A percentile compares a stretch with the other conserved stretches of the same genome.
Conservation (phyloP, 2,329 filamentous ascomycete species). For the Fusarium citri region DNA sequence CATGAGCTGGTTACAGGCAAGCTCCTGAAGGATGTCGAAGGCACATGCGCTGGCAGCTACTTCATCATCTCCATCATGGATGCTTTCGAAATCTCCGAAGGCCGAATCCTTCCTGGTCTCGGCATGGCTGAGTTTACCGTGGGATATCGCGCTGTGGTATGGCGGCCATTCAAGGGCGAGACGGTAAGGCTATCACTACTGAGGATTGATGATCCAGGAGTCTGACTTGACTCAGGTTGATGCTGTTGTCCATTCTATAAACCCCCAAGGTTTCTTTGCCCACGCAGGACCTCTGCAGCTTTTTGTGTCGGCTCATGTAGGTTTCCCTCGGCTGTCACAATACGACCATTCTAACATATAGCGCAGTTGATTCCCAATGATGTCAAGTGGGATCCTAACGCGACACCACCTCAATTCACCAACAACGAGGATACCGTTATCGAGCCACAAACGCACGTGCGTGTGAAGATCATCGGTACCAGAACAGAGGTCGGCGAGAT, state of each 20-base stretch:
- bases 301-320: slow-evolving; percentile 85
- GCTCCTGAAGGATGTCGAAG: slow-evolving; percentile 92
- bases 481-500: slow-evolving; percentile 94
- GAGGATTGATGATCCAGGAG: slow-evolving; percentile 32
- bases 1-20: slow-evolving; percentile 90
- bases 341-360: slow-evolving; percentile 19
- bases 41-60: slow-evolving; percentile 93
- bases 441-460: slow-evolving; percentile 91
- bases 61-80: slow-evolving; percentile 99
- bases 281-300: slow-evolving; percentile 82
- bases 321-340: slow-evolving; percentile 47
- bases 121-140: slow-evolving; percentile 95
- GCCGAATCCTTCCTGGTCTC: slow-evolving; percentile 89
- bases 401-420: slow-evolving; percentile 95
- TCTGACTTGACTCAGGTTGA: slow-evolving; percentile 76
- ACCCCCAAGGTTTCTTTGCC: slow-evolving; percentile 91
- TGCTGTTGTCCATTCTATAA: slow-evolving; percentile 91
- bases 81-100: slow-evolving; percentile 93
- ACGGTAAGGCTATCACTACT: slow-evolving; percentile 72
- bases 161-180: slow-evolving; percentile 97
- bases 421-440: slow-evolving; percentile 95
- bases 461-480: slow-evolving; percentile 93
- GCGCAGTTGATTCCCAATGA: slow-evolving; percentile 86
- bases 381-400: slow-evolving; percentile 94
- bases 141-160: slow-evolving; percentile 94